Evolutionary conservation across 129 eudicot genomes (phyloP).

Genomic region (Saposhnikovia divaricata): DNA sequence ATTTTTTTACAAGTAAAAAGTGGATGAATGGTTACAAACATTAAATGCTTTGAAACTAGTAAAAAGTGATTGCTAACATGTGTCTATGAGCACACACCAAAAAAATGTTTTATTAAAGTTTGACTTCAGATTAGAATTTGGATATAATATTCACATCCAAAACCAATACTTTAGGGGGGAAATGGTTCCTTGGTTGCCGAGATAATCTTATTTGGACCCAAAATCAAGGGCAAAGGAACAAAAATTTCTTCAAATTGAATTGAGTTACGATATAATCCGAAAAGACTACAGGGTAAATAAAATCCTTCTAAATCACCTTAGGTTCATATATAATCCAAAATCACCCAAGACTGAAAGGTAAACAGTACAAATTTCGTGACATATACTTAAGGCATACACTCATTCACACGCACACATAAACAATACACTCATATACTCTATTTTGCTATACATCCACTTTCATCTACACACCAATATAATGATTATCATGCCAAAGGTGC

Average conservation of each 20-base stretch:
- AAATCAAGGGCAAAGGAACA: no score
- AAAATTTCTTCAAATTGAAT: no score
- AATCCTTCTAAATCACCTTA: neutral
- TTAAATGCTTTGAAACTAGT: no score
- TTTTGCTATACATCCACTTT: neutral
- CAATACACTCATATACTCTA: neutral
- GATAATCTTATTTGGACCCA: neutral
- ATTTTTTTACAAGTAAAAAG: no score
- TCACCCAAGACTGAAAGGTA: no score
- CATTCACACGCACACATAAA: neutral
- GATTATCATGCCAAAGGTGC: neutral
- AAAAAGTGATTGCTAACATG: no score
- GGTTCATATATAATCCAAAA: neutral
- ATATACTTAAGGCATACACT: no score
- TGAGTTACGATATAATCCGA: neutral
- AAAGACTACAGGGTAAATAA: no score
- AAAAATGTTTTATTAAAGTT: neutral
- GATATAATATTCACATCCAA: neutral
- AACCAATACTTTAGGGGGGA: neutral
- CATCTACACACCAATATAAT: neutral
- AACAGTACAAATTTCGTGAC: no score
- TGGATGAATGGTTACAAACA: no score
- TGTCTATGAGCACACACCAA: no score
- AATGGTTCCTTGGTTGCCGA: neutral
- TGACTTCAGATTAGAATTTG: neutral